Conservation (phyloP, 768 basidiomycete species). For the Podaxis pistillaris region DNA sequence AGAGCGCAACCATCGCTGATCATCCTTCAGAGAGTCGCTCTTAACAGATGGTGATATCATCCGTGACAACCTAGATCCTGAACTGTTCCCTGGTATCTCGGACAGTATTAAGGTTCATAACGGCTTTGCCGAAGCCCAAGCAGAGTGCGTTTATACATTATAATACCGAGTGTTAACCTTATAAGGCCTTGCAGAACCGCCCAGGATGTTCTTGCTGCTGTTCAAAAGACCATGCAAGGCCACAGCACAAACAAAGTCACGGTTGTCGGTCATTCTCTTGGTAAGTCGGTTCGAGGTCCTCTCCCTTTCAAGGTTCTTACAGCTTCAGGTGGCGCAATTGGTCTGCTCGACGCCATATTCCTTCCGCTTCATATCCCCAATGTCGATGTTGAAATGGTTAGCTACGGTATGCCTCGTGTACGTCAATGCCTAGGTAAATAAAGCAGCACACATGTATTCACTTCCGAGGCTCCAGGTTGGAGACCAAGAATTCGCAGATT, state of each 20-base stretch:
- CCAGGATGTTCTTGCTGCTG: constrained; percentile 28
- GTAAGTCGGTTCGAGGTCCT: background rate
- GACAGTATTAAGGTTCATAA: constrained; percentile 43
- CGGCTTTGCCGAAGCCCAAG: constrained; percentile 54
- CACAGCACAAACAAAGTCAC: constrained; percentile 32
- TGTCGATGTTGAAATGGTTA: constrained; percentile 36
- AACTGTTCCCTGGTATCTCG: constrained; percentile 55
- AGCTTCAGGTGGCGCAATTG: constrained; percentile 47
- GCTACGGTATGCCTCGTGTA: constrained; percentile 51
- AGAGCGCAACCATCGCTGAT: background rate
- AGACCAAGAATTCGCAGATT: constrained; percentile 41
- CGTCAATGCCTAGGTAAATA: background rate
- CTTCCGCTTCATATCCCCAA: constrained; percentile 45
- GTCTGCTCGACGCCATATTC: constrained; percentile 49
- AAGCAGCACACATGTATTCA: background rate
- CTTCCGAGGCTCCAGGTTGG: constrained; percentile 34
- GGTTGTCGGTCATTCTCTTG: constrained; percentile 30
- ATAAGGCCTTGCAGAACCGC: constrained; percentile 32
- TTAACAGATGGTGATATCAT: constrained; percentile 48
- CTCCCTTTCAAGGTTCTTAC: background rate
- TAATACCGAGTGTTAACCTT: too few relatives aligned
- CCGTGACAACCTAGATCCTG: constrained; percentile 35
- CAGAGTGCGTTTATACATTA: constrained; percentile 20
- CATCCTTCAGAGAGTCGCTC: constrained; percentile 36
- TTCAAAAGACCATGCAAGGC: constrained; percentile 13